A percentile compares a stretch with the other conserved stretches of the same genome.
phyloP scores from a whole-genome alignment of 495 filamentous ascomycete genomes.

The Aspergillus baeticus region DNA sequence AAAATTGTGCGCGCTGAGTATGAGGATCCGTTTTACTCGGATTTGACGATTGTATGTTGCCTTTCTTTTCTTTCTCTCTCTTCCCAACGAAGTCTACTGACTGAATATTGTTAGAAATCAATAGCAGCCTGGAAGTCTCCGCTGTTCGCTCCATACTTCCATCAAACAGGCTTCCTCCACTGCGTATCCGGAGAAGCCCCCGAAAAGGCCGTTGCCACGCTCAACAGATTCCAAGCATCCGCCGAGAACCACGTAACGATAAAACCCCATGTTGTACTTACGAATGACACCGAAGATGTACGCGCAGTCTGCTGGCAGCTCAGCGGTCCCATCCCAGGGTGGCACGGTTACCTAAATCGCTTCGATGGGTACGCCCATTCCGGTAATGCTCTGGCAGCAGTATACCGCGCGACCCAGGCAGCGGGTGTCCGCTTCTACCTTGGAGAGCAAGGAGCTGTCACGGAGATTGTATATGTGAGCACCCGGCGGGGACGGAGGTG shows the following conservation, averaged over 20 bases:
- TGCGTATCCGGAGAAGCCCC: constrained; percentile 46
- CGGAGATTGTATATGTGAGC: constrained; percentile 19
- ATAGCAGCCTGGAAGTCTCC: constrained; percentile 51
- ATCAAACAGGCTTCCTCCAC: constrained; percentile 54
- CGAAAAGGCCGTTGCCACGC: constrained; percentile 44
- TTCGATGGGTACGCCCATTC: constrained; percentile 54
- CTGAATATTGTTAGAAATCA: constrained; percentile 34
- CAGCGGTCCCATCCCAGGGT: constrained; percentile 47
- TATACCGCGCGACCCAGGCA: constrained; percentile 26
- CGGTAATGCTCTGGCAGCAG: constrained; percentile 38
- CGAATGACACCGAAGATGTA: constrained; percentile 37
- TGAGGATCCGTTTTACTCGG: constrained; percentile 53
- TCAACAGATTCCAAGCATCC: constrained; percentile 44
- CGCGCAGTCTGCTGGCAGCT: constrained; percentile 42
- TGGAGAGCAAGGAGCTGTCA: constrained; percentile 26
- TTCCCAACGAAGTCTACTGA: too few relatives aligned
- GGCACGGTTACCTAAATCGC: constrained; percentile 55
- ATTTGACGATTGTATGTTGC: constrained; percentile 42
- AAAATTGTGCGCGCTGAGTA: constrained; percentile 58
- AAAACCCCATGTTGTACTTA: constrained; percentile 31
- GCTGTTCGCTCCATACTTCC: constrained; percentile 51
- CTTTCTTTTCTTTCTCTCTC: background rate
- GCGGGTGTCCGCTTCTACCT: constrained; percentile 39
- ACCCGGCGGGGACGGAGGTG: constrained; percentile 19
- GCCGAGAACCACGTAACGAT: constrained; percentile 36